A percentile compares a stretch with the other conserved stretches of the same genome.
Evolutionary conservation across 2,329 filamentous ascomycete species (phyloP).

Genomic region (Fusarium oligoseptatum): DNA sequence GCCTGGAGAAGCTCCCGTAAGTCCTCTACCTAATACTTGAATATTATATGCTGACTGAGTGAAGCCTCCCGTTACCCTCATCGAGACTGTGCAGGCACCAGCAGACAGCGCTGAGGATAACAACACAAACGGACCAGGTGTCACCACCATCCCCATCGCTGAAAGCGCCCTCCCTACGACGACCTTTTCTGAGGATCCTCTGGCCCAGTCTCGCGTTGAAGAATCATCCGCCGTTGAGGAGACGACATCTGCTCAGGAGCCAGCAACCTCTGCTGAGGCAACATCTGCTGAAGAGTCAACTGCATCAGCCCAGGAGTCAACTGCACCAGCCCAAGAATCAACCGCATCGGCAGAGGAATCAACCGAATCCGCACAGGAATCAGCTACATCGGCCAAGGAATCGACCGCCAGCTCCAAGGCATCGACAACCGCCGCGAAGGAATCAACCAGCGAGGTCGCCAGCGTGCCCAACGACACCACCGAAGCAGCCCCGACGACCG

Average conservation of each 20-base stretch:
- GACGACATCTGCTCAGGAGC: not conserved
- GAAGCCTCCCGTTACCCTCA: conserved; percentile 38
- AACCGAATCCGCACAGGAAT: not conserved
- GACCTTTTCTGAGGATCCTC: conserved; percentile 41
- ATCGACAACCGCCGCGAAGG: not conserved
- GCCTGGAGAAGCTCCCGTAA: conserved; percentile 37
- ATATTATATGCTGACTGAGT: not conserved
- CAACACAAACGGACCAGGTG: conserved; percentile 38
- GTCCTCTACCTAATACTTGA: not conserved
- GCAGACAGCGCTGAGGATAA: not conserved
- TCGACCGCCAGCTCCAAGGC: not conserved
- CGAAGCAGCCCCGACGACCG: conserved; percentile 2
- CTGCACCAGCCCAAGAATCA: not conserved
- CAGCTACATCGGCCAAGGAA: not conserved
- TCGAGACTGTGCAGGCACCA: conserved; percentile 32
- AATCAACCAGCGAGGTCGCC: not conserved
- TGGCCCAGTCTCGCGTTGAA: conserved; percentile 11
- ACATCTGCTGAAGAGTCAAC: not conserved
- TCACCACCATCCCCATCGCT: conserved; percentile 49
- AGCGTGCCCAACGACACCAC: conserved; percentile 8
- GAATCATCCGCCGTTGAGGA: conserved; percentile 1
- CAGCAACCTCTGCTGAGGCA: not conserved
- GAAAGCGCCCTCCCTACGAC: conserved; percentile 47
- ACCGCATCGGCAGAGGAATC: not conserved
- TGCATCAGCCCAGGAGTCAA: not conserved